Evolutionary conservation across 768 basidiomycete genomes (phyloP), one percentile per base, ranked within the genome.

Genomic region (Holtermanniella nyarrowii): DNA sequence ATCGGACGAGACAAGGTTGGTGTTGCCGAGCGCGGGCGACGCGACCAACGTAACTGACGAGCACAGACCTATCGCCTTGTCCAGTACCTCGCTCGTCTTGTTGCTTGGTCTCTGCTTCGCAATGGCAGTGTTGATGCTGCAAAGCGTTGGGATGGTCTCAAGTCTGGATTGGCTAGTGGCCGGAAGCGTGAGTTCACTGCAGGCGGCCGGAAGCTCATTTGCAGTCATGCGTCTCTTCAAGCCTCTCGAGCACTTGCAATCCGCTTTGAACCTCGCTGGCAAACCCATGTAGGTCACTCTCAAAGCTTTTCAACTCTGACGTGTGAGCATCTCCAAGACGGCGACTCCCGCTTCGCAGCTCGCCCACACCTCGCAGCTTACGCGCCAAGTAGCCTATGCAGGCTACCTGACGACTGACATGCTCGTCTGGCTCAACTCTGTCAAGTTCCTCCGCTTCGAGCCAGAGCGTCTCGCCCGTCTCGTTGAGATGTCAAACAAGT

Each of bases 191-290:
- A 49, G 80, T 72, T 3, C 14, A 27, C n/a, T 7, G 5, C n/a
- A 10, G 43, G 25, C 39, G 14, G 27, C 21, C n/a, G 12, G 22
- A 5, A 13, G 2, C 23, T 4, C 5, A 20, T 24, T 5, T 12
- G 16, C 57, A 97, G 93, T 95, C 31, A 76, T 97, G 77, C 82
- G 95, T 14, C 76, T 99, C 48, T 88, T 89, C 60, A 93, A 96
- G 72, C 89, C 90, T 5, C 61, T 91, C 56, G 95, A 99, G 67
- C 88, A 95, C 73, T 76, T 91, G 4, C 93, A 97, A 69, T 81
- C 88, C 1, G 90, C 88, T 25, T 74, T 95, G 42, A 83, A 82
- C 47, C 82, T 85, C 18, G 74, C 81, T 2, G 57, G 60, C 14
- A 46, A 52, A 10, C 66, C 67, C 4, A 50, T 66, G 71, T 72